Base-by-base conservation (phyloP, 495 filamentous ascomycete genomes). In the Chaetomidium leptoderma region DNA sequence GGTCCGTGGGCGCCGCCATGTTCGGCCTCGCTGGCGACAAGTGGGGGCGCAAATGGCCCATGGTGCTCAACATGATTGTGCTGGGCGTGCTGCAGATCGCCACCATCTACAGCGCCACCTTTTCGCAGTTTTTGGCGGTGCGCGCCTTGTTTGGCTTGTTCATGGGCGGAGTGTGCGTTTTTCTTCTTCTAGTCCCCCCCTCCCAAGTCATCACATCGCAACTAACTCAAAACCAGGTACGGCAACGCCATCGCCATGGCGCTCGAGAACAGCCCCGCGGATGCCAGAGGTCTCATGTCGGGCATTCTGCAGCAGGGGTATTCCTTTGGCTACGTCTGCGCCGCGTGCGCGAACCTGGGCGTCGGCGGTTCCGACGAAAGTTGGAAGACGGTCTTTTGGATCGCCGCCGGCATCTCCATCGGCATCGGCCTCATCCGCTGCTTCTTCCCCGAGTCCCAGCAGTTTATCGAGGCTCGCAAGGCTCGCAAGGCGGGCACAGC, bases 161-260 rank as follows among this genome's bases (percentile, higher is more conserved):
- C 50, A 92, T 91, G 88, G 88, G 88, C 23, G 88, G 88, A 46
- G 82, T 92, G 16, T 67, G 59, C 48, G 66, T 61, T n/a, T 32
- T 2, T n/a, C n/a, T 3, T 11, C 6, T 13, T 27, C n/a, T 19
- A 6, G 26, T 47, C 21, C 19, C 0, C 21, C 0, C 8, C n/a
- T 7, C 4, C 1, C 6, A n/a, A 7, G n/a, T n/a, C n/a, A n/a
- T n/a, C n/a, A n/a, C 21, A 36, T 10, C 9, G n/a, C n/a, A 3
- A 6, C 24, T 60, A 55, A 33, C 27, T 6, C 13, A 10, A 7
- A n/a, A 8, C 17, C 14, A 69, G 66, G 1, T 92, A 90, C 70
- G 88, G 88, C 43, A 85, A 89, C 65, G 85, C 87, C n/a, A 85
- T 86, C 50, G 86, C 86, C 27, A 91, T 89, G 86, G 88, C 86